Evolutionary conservation across 495 filamentous ascomycete species (phyloP).

Genomic region (Rostrohypoxylon terebratum): DNA sequence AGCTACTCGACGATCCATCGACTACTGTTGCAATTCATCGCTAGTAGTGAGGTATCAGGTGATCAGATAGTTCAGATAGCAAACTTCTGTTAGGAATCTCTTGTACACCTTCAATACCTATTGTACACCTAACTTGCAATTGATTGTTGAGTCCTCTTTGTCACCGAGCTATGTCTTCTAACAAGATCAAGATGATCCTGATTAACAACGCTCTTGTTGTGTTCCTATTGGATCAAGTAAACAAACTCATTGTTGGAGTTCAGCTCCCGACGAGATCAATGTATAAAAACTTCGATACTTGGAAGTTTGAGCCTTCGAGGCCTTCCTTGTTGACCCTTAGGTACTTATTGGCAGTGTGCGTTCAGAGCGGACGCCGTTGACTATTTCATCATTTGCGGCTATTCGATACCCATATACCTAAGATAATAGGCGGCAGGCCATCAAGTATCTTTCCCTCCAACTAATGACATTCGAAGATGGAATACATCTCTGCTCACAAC

Average conservation of each 20-base stretch:
- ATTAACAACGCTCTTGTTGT: not conserved
- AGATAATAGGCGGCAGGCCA: too few relatives aligned
- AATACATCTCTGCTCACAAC: not conserved
- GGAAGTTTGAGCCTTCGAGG: too few relatives aligned
- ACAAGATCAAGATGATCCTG: not conserved
- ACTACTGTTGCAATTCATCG: not conserved
- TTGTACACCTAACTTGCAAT: not conserved
- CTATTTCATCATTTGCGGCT: not conserved
- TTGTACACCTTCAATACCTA: too few relatives aligned
- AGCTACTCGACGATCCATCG: not conserved
- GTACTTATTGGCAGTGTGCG: not conserved
- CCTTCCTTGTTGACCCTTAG: not conserved
- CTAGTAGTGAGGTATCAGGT: too few relatives aligned
- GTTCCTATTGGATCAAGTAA: not conserved
- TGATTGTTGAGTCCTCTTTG: conserved; percentile 1
- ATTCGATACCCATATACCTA: too few relatives aligned
- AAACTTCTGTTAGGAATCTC: not conserved
- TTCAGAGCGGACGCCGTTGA: not conserved
- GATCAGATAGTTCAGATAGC: not conserved
- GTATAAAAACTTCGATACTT: not conserved
- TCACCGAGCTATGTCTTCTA: not conserved
- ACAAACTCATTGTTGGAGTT: not conserved
- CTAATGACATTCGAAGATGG: not conserved
- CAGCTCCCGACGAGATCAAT: not conserved
- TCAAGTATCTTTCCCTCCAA: not conserved